Conservation (phyloP, 345 rosid genomes). For the Eutrema japonicum region DNA sequence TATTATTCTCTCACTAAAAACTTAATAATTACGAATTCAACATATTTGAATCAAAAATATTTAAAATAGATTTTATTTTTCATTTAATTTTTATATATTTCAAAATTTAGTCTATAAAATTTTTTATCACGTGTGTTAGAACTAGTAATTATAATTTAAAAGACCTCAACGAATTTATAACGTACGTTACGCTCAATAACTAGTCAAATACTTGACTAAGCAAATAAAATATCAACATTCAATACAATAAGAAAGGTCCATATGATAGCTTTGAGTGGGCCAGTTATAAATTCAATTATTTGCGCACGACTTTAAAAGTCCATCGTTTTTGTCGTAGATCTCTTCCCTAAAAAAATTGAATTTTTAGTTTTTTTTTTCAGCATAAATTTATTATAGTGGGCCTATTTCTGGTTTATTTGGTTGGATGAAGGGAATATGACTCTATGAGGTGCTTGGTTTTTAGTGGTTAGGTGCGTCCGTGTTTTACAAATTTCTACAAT, state of each 20-base stretch:
- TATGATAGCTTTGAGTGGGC: neutral
- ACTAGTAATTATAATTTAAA: too few relatives aligned
- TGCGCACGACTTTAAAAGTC: conserved; percentile 14
- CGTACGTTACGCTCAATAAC: neutral
- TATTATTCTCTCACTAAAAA: too few relatives aligned
- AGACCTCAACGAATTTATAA: too few relatives aligned
- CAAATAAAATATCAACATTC: neutral
- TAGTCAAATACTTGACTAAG: neutral
- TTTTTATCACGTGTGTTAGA: too few relatives aligned
- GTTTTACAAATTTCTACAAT: neutral
- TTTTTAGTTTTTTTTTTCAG: neutral
- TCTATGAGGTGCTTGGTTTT: neutral
- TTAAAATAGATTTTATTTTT: too few relatives aligned
- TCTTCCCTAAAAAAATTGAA: neutral
- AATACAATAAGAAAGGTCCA: neutral
- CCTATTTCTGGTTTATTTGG: neutral
- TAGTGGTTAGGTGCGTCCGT: neutral
- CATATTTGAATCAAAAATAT: too few relatives aligned
- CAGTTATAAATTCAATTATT: neutral
- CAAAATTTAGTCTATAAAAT: too few relatives aligned
- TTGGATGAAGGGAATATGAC: neutral
- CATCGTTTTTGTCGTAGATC: neutral
- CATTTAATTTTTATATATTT: too few relatives aligned
- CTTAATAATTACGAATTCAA: too few relatives aligned
- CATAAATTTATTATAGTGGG: neutral